Base-by-base conservation (phyloP, 345 rosid genomes). In the Aquilaria malaccensis region DNA sequence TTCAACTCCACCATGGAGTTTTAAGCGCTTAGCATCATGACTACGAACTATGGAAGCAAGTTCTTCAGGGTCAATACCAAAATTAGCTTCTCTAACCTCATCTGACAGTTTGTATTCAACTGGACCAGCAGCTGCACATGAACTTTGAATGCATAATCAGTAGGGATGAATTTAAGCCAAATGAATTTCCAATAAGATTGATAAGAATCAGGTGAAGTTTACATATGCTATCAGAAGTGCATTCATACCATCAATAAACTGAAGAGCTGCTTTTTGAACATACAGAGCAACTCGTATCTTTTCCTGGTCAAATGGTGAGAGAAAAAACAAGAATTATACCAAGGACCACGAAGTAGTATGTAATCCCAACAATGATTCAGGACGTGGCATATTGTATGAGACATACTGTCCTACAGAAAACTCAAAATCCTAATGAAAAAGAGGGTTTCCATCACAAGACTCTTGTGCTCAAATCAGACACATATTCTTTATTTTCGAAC, bases 211-310 rank as follows among this genome's bases (percentile, higher is more conserved):
- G 5, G 29, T 50, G 6, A 13, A 13, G 12, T 50, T 11, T 13
- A 37, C 43, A 37, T 37, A 37, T 1, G 43, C 43, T 37, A 7
- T 32, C n/a, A 30, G 29, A 12, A 29, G 15, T 14, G 55, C 50
- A 6, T 52, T 47, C 62, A 46, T 76, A 83, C 85, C 85, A 55
- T 79, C 85, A 54, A 81, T 66, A 53, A 81, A 80, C 46, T 67
- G 74, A 50, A 79, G 56, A 63, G 84, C 80, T 50, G 85, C 83
- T 64, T 75, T 76, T 41, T 76, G 82, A 61, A 81, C 86, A 62
- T 56, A 72, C 43, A 79, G 67, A 29, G 83, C 85, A 51, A 72
- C 77, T 31, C 79, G 77, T 62, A 80, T 79, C 59, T 83, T 78
- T 67, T 83, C 88, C 88, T 83, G 75, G 55, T 61, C 29, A 37